Percentiles rank a stretch among this genome's conserved stretches.
Conservation (phyloP, 208 protist species). For the Wallacemonas collosoma region DNA sequence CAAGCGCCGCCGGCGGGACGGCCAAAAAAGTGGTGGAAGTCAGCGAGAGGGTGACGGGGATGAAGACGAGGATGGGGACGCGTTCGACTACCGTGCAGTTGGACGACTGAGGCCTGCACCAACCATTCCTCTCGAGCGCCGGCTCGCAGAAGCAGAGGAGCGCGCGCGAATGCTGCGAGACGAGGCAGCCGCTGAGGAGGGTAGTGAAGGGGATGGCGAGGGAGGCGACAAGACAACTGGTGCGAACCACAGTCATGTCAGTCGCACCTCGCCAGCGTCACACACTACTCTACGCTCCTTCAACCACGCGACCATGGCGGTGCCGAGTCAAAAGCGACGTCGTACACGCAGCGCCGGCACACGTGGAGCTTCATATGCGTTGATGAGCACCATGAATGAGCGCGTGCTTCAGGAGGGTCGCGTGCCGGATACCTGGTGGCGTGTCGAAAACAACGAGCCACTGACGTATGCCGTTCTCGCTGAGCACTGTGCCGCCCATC, state of each 20-base stretch:
- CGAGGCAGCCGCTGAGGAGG: background rate
- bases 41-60: conserved; percentile 7
- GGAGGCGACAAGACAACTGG: background rate
- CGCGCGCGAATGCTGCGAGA: conserved; percentile 28
- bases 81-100: conserved; percentile 25
- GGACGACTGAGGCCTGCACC: conserved; percentile 46
- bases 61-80: conserved; percentile 12
- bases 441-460: background rate
- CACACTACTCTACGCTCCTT: no score
- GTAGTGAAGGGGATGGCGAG: background rate
- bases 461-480: conserved; percentile 3
- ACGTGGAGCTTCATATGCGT: background rate
- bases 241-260: no score
- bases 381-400: background rate
- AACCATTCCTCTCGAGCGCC: conserved; percentile 55
- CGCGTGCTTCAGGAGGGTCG: background rate
- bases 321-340: background rate
- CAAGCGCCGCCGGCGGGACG: no score
- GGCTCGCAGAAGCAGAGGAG: conserved; percentile 43
- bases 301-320: no score
- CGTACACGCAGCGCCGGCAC: background rate
- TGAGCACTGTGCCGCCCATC: background rate
- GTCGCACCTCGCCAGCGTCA: no score
- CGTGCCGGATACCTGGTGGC: conserved; percentile 2
- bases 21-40: background rate